Base-by-base conservation (phyloP, 176 grass and related monocot species). In the Oryza brachyantha region DNA sequence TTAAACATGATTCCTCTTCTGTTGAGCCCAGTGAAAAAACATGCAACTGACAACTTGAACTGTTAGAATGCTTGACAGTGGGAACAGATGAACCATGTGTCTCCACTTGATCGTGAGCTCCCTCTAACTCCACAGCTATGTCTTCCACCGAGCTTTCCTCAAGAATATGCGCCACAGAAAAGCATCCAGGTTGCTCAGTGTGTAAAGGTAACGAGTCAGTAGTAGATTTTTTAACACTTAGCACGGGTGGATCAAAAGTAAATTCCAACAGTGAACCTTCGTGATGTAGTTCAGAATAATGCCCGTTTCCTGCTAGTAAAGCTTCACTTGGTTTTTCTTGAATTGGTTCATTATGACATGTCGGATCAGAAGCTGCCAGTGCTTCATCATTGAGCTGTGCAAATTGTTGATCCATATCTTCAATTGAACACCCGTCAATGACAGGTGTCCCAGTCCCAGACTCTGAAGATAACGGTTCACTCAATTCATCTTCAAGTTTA, bases 391-490 rank as follows among this genome's bases (percentile, higher is more conserved):
- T 74, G 46, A 83, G 24, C 12, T 66, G 85, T 35, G 60, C 13
- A 39, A 79, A 75, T 27, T 39, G 46, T 39, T 29, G 58, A 29
- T 60, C 52, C 54, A 78, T 61, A 8, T 86, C 90, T 77, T 84
- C 75, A 68, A 81, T 13, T 35, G 83, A 86, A 31, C 61, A 78
- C 13, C 68, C 67, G 66, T 84, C 68, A 52, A 38, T 26, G 34
- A 37, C 27, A 43, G 58, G 59, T 24, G 68, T 32, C 16, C 29
- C 29, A 35, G 10, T 48, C 25, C 29, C 29, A 29, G 17, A 77
- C 40, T 76, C 58, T 10, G 70, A 14, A 45, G 66, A 73, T 64
- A 42, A 52, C 14, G 31, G 24, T 21, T 28, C 73, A 71, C 24
- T 70, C 14, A 65, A 13, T 38, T 46, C 48, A 22, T 69, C 41